Conservation (phyloP, 805 yeast species). For the Saccharomycopsis amapae region DNA sequence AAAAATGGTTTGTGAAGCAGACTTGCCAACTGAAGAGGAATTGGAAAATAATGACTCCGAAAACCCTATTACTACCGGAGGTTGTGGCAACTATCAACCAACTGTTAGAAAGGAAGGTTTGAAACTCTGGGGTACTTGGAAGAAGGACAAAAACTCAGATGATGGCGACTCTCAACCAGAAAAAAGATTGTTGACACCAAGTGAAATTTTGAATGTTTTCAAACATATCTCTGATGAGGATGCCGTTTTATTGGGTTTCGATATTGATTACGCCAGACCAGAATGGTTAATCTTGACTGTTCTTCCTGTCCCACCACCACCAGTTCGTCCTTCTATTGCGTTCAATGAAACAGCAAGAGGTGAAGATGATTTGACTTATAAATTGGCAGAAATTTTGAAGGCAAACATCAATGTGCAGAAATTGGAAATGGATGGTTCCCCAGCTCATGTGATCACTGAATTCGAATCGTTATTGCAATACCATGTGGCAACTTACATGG, state of each 20-base stretch:
- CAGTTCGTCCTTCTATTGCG: constrained; percentile 97
- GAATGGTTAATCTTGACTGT: constrained; percentile 98
- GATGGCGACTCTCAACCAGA: constrained; percentile 90
- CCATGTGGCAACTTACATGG: constrained; percentile 99
- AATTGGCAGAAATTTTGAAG: constrained; percentile 91
- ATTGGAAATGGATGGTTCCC: constrained; percentile 97
- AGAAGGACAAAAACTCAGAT: constrained; percentile 64
- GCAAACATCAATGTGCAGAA: constrained; percentile 97
- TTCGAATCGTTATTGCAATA: constrained; percentile 92
- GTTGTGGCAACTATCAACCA: constrained; percentile 97
- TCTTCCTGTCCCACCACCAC: constrained; percentile 99
- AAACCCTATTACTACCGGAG: constrained; percentile 66
- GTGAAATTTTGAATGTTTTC: constrained; percentile 85
- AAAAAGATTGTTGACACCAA: constrained; percentile 77
- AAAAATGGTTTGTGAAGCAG: constrained; percentile 94
- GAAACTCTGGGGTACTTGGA: constrained; percentile 98
- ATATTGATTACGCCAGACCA: constrained; percentile 95
- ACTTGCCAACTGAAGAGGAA: constrained; percentile 59
- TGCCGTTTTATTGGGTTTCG: constrained; percentile 75
- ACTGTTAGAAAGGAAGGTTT: constrained; percentile 92
- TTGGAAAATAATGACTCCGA: constrained; percentile 32
- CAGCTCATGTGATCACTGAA: constrained; percentile 95
- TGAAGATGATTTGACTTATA: constrained; percentile 97
- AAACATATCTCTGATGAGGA: constrained; percentile 86
- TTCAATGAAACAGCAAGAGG: constrained; percentile 97